Base-by-base conservation (phyloP, 2,329 filamentous ascomycete genomes). In the Fusarium zealandicum region DNA sequence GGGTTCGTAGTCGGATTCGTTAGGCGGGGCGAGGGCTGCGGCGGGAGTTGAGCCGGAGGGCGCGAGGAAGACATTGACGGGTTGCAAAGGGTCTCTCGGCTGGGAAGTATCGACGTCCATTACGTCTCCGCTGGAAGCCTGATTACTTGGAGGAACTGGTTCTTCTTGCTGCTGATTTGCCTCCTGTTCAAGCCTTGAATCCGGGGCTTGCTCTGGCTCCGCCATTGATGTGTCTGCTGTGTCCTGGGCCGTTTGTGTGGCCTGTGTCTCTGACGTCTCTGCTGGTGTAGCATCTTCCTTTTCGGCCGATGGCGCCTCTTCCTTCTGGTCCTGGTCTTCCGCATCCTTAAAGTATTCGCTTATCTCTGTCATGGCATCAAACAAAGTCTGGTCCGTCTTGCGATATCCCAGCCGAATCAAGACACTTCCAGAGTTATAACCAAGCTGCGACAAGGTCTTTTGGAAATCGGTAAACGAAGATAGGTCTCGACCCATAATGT, bases 311-410 rank as follows among this genome's bases (percentile, higher is more conserved):
- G 51, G 7, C 5, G 46, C 40, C 6, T 58, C 42, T 11, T 58
- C 38, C 10, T 54, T 54, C 13, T 63, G 51, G 5, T 54, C 42
- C 16, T 65, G 60, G 17, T 69, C 67, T 32, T 76, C 72, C 43
- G 82, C 73, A 1, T 82, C 77, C 17, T 78, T 85, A 73, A 96
- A 96, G 69, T 90, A 92, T 60, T 85, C 79, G 17, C 83, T 82
- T 57, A 98, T 96, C 68, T 93, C 83, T 39, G 80, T 77, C 87
- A 96, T 92, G 9, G 93, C 93, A 59, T 93, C 90, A 63, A 92
- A 90, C 22, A 98, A 75, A 3, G 92, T 92, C 70, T 85, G 85
- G 11, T 89, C 87, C 6, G 90, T 95, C 59, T 82, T 82, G 69
- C 83, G 86, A 75, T 93, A 98, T 28, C 81, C 86, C 54, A 99